Conservation (phyloP, 106 monocot species). For the Phalaenopsis aphrodite region DNA sequence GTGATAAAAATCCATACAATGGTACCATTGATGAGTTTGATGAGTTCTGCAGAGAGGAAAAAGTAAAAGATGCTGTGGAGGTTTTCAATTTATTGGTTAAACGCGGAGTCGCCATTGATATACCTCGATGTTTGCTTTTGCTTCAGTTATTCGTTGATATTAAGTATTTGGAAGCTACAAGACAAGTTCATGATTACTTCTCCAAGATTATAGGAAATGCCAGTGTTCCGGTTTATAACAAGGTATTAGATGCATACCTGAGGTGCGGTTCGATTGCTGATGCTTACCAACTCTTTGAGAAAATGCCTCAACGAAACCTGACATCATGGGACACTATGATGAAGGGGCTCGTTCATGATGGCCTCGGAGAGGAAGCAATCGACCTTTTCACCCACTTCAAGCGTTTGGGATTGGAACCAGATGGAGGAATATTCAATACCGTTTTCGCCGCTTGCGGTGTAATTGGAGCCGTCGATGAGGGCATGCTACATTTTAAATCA, state of each 20-base stretch:
- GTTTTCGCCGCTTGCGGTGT: slow-evolving; percentile 52
- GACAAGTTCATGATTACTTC: slow-evolving; percentile 37
- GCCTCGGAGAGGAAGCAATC: slow-evolving; percentile 72
- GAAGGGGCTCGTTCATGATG: slow-evolving; percentile 40
- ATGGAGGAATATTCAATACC: slow-evolving; percentile 42
- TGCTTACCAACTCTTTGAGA: slow-evolving; percentile 66
- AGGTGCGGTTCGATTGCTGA: slow-evolving; percentile 63
- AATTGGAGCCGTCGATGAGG: slow-evolving; percentile 78
- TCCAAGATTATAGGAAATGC: slow-evolving; percentile 13
- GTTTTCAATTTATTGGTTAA: slow-evolving; percentile 49
- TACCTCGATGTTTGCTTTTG: slow-evolving; percentile 41
- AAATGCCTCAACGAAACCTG: slow-evolving; percentile 58
- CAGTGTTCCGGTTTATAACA: slow-evolving; percentile 53
- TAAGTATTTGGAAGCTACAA: slow-evolving; percentile 53
- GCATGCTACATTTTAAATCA: slow-evolving; percentile 75
- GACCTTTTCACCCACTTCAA: slow-evolving; percentile 63
- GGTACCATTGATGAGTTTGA: slow-evolving; percentile 71
- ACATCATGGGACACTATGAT: slow-evolving; percentile 93
- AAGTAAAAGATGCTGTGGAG: slow-evolving; percentile 61
- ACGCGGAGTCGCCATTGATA: slow-evolving; percentile 30
- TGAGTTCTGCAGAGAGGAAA: slow-evolving; percentile 43
- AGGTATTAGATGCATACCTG: slow-evolving; percentile 62
- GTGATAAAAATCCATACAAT: slow-evolving; percentile 9
- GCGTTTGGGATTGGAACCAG: slow-evolving; percentile 47
- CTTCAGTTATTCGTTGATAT: slow-evolving; percentile 59